These are phyloP conservation scores for Auricularia auricula-judae DNA, from an alignment of 768 basidiomycete genomes.

Conservation along the genomic window DNA sequence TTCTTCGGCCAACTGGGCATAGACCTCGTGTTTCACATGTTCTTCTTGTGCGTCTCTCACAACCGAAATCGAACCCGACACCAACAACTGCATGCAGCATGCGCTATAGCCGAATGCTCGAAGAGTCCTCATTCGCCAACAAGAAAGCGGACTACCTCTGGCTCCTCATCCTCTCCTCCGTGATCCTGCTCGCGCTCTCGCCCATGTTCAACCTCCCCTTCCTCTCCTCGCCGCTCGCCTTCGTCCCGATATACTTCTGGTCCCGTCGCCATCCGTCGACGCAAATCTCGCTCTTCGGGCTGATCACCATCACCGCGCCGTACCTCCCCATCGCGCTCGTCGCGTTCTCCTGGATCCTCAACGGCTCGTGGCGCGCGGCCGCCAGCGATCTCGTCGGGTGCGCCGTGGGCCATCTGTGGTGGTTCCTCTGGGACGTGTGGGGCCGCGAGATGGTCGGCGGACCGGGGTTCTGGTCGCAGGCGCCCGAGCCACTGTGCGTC, in stretches of 20 bases:
- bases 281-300: slow-evolving; percentile 88
- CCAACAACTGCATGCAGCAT: slow-evolving; percentile 43
- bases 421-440: slow-evolving; percentile 83
- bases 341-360: slow-evolving; percentile 45
- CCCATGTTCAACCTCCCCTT: slow-evolving; percentile 88
- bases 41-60: slow-evolving; percentile 77
- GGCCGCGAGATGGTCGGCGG: slow-evolving; percentile 79
- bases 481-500: slow-evolving; percentile 60
- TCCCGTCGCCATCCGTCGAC: slow-evolving; percentile 87
- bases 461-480: slow-evolving; percentile 56
- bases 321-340: slow-evolving; percentile 91
- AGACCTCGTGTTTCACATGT: slow-evolving; percentile 93
- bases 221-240: slow-evolving; percentile 85
- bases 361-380: slow-evolving; percentile 76
- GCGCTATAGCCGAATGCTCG: slow-evolving; percentile 93
- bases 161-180: slow-evolving; percentile 74
- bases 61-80: neutral
- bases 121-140: slow-evolving; percentile 92
- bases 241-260: slow-evolving; percentile 96
- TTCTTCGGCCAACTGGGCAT: slow-evolving; percentile 91
- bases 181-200: slow-evolving; percentile 79
- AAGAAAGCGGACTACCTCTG: slow-evolving; percentile 90
- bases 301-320: slow-evolving; percentile 89
- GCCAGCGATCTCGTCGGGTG: slow-evolving; percentile 76
- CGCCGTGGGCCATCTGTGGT: slow-evolving; percentile 76